Evolutionary conservation across 2,329 filamentous ascomycete species (phyloP).

Genomic region (Sordariomycetes sp.): DNA sequence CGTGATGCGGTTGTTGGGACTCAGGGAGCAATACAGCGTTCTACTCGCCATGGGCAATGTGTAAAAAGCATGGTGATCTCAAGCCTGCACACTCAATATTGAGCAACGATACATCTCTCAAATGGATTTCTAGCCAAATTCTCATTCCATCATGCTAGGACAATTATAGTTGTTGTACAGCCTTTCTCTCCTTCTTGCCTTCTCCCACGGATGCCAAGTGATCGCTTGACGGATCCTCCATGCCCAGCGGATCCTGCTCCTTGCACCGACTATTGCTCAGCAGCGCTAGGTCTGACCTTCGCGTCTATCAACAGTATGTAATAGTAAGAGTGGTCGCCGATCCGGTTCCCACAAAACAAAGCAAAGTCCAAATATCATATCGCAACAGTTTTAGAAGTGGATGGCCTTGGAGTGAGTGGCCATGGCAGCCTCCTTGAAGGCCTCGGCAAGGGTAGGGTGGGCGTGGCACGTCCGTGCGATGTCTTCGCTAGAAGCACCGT

Average conservation of each 20-base stretch:
- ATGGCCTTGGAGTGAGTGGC: constrained; percentile 92
- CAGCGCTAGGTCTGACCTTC: no score
- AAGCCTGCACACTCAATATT: no score
- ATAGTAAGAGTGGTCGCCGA: not conserved
- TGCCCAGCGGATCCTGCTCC: not conserved
- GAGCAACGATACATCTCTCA: no score
- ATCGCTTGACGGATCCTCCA: not conserved
- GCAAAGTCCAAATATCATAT: constrained; percentile 1
- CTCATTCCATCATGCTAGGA: constrained; percentile 17
- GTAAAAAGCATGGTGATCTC: no score
- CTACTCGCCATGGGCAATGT: no score
- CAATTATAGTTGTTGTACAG: constrained; percentile 18
- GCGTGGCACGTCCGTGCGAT: constrained; percentile 93
- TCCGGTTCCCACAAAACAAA: constrained; percentile 1
- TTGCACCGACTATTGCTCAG: not conserved
- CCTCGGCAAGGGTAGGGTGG: constrained; percentile 90
- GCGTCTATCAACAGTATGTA: not conserved
- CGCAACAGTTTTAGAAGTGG: constrained; percentile 59
- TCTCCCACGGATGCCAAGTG: no score
- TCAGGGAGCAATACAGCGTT: no score
- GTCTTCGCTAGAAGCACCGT: constrained; percentile 91
- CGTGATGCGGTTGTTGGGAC: no score
- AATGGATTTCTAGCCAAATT: constrained; percentile 1
- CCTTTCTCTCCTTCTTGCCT: no score
- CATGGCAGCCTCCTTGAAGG: constrained; percentile 99